Evolutionary conservation across 441 rosid genomes (phyloP).

Genomic region (Hura crepitans): DNA sequence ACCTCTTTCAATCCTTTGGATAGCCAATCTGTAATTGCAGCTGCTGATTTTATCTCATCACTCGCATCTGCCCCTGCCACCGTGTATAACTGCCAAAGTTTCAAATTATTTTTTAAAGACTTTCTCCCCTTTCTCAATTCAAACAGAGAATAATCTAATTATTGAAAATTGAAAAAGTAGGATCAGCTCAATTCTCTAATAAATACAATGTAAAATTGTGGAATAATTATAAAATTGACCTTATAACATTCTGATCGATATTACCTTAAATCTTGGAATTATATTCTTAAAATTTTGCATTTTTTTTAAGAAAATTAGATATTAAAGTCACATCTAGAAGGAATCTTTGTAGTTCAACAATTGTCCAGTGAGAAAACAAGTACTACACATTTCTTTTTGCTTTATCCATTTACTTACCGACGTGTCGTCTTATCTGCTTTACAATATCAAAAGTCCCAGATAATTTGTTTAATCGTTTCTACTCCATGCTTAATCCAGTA

Average conservation of each 20-base stretch:
- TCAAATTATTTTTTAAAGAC: too few relatives aligned
- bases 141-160: too few relatives aligned
- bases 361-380: not conserved
- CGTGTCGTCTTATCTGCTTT: constrained; percentile 1
- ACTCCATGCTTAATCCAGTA: not conserved
- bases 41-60: constrained; percentile 18
- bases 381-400: not conserved
- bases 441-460: not conserved
- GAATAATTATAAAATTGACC: too few relatives aligned
- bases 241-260: too few relatives aligned
- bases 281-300: too few relatives aligned
- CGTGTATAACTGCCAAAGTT: constrained; percentile 45
- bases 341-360: not conserved
- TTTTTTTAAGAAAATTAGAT: constrained; percentile 3
- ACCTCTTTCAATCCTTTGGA: constrained; percentile 38
- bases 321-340: constrained; percentile 12
- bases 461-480: not conserved
- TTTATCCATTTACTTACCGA: constrained; percentile 17
- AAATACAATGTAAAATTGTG: too few relatives aligned
- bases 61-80: constrained; percentile 61
- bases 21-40: constrained; percentile 58
- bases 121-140: not conserved
- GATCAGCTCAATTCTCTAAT: too few relatives aligned
- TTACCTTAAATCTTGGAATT: too few relatives aligned
- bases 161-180: too few relatives aligned